Evolutionary conservation across 441 rosid species (phyloP).

Genomic region (Eruca vesicaria): DNA sequence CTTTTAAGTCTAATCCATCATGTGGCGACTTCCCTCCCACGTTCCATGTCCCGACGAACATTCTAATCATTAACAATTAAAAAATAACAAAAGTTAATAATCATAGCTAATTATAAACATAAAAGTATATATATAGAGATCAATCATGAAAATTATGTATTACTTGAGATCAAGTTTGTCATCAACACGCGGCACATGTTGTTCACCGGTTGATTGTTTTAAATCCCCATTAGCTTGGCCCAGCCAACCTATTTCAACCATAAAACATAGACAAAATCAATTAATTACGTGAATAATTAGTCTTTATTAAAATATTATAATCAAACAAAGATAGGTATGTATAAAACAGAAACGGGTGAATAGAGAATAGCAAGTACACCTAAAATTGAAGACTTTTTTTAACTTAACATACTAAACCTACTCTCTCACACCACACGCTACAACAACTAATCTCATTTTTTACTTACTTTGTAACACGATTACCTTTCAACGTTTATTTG

Average conservation of each 20-base stretch:
- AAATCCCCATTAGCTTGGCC: slow-evolving; percentile 39
- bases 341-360: slow-evolving; percentile 30
- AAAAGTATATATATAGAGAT: not conserved
- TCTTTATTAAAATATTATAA: not conserved
- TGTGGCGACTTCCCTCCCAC: slow-evolving; percentile 91
- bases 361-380: slow-evolving; percentile 33
- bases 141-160: slow-evolving; percentile 3
- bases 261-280: slow-evolving; percentile 11
- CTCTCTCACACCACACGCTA: slow-evolving; percentile 35
- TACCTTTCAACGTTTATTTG: slow-evolving; percentile 11
- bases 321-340: slow-evolving; percentile 4
- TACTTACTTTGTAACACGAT: slow-evolving; percentile 11
- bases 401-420: not conserved
- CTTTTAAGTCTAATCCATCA: slow-evolving; percentile 65
- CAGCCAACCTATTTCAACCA: slow-evolving; percentile 51
- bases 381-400: slow-evolving; percentile 30
- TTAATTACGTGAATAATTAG: not conserved
- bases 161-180: slow-evolving; percentile 57
- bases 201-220: slow-evolving; percentile 36
- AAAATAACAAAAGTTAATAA: not conserved
- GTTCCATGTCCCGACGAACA: slow-evolving; percentile 99
- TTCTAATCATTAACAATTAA: slow-evolving; percentile 43
- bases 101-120: not conserved
- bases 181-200: slow-evolving; percentile 30
- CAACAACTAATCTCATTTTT: slow-evolving; percentile 18